Conservation (phyloP, 2,329 filamentous ascomycete species). For the Paecilomyces niveus region DNA sequence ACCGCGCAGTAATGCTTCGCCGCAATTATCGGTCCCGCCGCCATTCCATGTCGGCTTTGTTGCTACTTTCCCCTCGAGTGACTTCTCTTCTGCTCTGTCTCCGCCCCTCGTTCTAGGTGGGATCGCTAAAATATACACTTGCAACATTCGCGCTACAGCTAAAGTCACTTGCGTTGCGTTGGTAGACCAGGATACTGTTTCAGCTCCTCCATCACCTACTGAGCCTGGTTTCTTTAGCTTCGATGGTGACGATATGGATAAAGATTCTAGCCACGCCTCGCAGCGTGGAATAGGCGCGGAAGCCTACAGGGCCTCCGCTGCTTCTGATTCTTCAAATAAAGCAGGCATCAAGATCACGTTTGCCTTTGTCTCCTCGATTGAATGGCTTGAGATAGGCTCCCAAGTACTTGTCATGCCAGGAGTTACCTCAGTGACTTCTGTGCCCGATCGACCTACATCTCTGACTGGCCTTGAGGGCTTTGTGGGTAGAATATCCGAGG, state of each 20-base stretch:
- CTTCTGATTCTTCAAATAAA: constrained; percentile 12
- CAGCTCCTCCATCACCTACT: constrained; percentile 19
- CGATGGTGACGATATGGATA: constrained; percentile 26
- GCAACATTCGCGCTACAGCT: constrained; percentile 76
- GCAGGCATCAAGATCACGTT: constrained; percentile 44
- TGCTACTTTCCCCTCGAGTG: constrained; percentile 61
- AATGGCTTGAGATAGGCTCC: constrained; percentile 52
- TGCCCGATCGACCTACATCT: constrained; percentile 41
- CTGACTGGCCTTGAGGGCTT: constrained; percentile 53
- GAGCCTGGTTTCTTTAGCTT: constrained; percentile 40
- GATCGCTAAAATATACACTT: constrained; percentile 69
- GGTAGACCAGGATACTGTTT: constrained; percentile 22
- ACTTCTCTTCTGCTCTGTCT: constrained; percentile 36
- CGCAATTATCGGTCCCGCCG: constrained; percentile 7
- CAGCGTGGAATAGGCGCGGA: constrained; percentile 9
- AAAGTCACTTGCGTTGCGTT: constrained; percentile 56
- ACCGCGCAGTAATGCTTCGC: constrained; percentile 35
- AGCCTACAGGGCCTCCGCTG: constrained; percentile 20
- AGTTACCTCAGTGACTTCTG: constrained; percentile 41
- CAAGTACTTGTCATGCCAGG: constrained; percentile 55
- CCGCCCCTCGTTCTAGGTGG: constrained; percentile 51
- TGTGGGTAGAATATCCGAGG: constrained; percentile 43
- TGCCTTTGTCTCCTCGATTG: constrained; percentile 50
- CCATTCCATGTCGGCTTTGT: constrained; percentile 58
- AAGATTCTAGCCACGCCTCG: constrained; percentile 4